Evolutionary conservation across 768 basidiomycete species (phyloP).

Genomic region (Agaricus blazei): DNA sequence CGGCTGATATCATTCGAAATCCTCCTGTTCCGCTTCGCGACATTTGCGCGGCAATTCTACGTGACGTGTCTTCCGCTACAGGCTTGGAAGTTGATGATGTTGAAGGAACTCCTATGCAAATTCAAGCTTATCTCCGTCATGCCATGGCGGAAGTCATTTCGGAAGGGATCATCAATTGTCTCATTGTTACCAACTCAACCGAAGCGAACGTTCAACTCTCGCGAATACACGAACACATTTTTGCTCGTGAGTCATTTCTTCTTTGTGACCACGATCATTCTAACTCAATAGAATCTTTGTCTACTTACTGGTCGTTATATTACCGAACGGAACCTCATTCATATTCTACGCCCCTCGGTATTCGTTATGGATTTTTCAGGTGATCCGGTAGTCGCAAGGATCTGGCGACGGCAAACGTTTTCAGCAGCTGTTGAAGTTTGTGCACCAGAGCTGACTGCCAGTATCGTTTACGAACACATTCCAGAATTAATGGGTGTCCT

Average conservation of each 20-base stretch:
- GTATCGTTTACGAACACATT: constrained; percentile 68
- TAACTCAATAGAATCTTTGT: background rate
- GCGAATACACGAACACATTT: constrained; percentile 84
- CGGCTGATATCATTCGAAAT: constrained; percentile 62
- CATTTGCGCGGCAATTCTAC: constrained; percentile 54
- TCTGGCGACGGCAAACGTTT: constrained; percentile 89
- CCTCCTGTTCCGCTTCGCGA: constrained; percentile 49
- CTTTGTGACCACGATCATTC: background rate
- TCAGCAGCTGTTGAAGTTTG: constrained; percentile 78
- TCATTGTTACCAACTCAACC: constrained; percentile 80
- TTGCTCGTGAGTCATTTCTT: constrained; percentile 55
- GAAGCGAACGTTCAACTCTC: constrained; percentile 84
- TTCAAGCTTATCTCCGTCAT: constrained; percentile 77
- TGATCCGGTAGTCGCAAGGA: constrained; percentile 82
- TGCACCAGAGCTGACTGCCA: constrained; percentile 63
- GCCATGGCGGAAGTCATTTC: constrained; percentile 73
- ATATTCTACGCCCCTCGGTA: background rate
- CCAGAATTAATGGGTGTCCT: constrained; percentile 59
- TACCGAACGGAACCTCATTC: background rate
- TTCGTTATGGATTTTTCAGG: constrained; percentile 34
- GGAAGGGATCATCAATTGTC: constrained; percentile 78
- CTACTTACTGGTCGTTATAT: background rate
- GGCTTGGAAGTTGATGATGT: constrained; percentile 40
- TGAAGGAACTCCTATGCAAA: constrained; percentile 58
- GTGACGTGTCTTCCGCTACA: constrained; percentile 43